Conservation (phyloP, 2,329 filamentous ascomycete species). For the Ophiostoma tasmaniense region DNA sequence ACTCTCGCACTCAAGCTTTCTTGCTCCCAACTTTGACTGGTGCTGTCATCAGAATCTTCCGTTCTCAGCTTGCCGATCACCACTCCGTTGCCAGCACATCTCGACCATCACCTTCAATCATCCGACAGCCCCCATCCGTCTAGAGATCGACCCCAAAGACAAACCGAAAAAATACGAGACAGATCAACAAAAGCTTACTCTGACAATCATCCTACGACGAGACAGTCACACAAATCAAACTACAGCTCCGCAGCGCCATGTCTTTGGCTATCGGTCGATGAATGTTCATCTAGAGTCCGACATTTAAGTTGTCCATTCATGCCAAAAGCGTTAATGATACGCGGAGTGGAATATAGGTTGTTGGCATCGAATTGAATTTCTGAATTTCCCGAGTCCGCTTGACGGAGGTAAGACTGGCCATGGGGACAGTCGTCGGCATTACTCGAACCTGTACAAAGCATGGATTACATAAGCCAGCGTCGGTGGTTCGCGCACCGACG, state of each 20-base stretch:
- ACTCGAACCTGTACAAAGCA: too few relatives aligned
- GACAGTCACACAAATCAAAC: too few relatives aligned
- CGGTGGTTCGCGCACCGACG: constrained; percentile 1
- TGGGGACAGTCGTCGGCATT: too few relatives aligned
- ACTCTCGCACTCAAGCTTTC: too few relatives aligned
- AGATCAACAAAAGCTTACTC: too few relatives aligned
- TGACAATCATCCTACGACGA: too few relatives aligned
- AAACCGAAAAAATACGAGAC: neutral
- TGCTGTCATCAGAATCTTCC: neutral
- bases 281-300: neutral
- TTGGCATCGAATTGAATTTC: neutral
- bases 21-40: neutral
- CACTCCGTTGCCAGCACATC: too few relatives aligned
- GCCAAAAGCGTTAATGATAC: neutral
- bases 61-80: neutral
- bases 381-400: too few relatives aligned
- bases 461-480: neutral
- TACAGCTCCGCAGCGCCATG: too few relatives aligned
- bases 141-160: neutral
- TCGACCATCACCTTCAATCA: neutral
- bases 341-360: neutral
- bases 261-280: neutral
- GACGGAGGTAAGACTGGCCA: too few relatives aligned
- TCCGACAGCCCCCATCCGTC: neutral
- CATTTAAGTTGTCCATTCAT: neutral